These are phyloP conservation scores for Trichoderma afroharzianum DNA, from an alignment of 2,329 filamentous ascomycete species.

Conservation along the genomic window DNA sequence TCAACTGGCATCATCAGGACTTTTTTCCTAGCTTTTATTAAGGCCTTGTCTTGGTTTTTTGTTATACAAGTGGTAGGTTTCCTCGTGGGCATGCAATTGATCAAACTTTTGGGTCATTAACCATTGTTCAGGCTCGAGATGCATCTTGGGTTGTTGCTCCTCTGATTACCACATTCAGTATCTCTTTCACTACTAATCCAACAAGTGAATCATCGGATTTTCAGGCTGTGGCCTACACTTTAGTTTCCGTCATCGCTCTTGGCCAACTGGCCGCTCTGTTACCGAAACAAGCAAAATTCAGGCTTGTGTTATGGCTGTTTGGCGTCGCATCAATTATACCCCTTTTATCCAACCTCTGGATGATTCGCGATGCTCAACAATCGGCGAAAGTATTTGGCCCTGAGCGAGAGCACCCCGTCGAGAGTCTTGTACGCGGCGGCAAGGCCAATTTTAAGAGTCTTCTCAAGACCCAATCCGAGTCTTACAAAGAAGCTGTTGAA, in stretches of 20 bases:
- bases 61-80: constrained; percentile 30
- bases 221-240: constrained; percentile 26
- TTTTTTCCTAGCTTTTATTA: constrained; percentile 27
- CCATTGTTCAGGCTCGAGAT: constrained; percentile 26
- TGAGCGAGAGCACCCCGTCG: constrained; percentile 33
- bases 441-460: constrained; percentile 30
- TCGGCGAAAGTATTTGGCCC: constrained; percentile 15
- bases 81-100: background rate
- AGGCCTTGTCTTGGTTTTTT: constrained; percentile 36
- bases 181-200: constrained; percentile 30
- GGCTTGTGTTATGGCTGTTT: constrained; percentile 30
- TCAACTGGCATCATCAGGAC: constrained; percentile 17
- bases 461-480: constrained; percentile 37
- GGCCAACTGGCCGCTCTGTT: constrained; percentile 31
- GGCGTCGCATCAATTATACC: constrained; percentile 30
- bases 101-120: fast-evolving
- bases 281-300: constrained; percentile 30
- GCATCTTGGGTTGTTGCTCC: constrained; percentile 32
- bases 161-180: constrained; percentile 30
- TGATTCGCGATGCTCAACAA: constrained; percentile 22
- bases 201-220: constrained; percentile 27
- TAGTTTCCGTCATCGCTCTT: constrained; percentile 30
- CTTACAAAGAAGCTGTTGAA: constrained; percentile 34
- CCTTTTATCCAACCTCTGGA: constrained; percentile 28
- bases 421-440: constrained; percentile 30